Conservation (phyloP, 768 basidiomycete genomes). For the Neoboletus brunneissimus region DNA sequence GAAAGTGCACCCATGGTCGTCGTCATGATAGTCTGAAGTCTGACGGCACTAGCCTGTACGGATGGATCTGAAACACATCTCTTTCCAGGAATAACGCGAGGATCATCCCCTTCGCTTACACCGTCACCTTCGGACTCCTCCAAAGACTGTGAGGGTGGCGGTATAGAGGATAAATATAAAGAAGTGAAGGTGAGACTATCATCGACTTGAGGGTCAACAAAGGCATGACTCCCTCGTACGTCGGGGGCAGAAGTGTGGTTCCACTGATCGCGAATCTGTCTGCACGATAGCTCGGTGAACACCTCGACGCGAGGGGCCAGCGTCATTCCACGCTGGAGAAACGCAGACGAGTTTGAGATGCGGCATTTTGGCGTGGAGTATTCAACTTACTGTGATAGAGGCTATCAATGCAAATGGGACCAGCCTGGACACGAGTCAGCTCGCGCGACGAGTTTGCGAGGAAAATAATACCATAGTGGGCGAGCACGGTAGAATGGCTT, state of each 20-base stretch:
- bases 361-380: neutral
- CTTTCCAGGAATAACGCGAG: constrained; percentile 36
- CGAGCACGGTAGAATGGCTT: constrained; percentile 52
- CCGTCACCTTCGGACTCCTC: constrained; percentile 24
- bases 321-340: constrained; percentile 69
- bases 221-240: neutral
- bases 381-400: constrained; percentile 58
- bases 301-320: constrained; percentile 77
- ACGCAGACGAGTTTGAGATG: constrained; percentile 3
- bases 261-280: constrained; percentile 47
- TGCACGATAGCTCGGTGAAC: constrained; percentile 74
- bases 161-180: constrained; percentile 12
- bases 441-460: neutral
- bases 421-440: constrained; percentile 46
- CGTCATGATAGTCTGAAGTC: constrained; percentile 74
- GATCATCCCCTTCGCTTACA: constrained; percentile 38
- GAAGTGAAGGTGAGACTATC: constrained; percentile 7
- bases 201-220: constrained; percentile 5
- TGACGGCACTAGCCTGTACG: constrained; percentile 67
- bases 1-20: no score
- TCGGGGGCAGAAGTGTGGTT: constrained; percentile 31
- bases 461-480: constrained; percentile 41
- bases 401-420: constrained; percentile 67
- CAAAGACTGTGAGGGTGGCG: neutral
- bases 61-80: constrained; percentile 47